phyloP scores from a whole-genome alignment of 257 asterid genomes.

The Nicotiana paniculata region DNA sequence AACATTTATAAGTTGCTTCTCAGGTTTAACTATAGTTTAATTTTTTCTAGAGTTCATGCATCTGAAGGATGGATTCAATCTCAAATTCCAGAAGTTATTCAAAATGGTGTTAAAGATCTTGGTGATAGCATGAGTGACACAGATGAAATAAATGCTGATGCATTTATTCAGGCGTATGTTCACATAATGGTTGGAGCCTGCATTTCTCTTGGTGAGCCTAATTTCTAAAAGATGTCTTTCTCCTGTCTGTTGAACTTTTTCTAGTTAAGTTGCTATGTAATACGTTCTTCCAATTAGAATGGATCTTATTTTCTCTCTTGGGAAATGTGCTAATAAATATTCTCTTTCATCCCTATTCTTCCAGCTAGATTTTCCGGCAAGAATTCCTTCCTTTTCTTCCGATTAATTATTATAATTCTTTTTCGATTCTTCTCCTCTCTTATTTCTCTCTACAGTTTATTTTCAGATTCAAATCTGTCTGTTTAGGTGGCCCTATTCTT shows the following conservation, averaged over 20 bases:
- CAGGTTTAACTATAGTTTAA: background rate
- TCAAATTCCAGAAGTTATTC: conserved; percentile 76
- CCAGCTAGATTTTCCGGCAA: too few species aligned
- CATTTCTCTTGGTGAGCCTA: conserved; percentile 66
- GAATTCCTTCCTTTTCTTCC: too few species aligned
- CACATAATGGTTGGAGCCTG: conserved; percentile 89
- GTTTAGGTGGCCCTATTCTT: too few species aligned
- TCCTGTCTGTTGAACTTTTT: background rate
- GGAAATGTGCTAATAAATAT: too few species aligned
- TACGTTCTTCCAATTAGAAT: background rate
- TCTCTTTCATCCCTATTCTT: too few species aligned
- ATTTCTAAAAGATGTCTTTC: background rate
- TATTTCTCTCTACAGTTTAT: too few species aligned
- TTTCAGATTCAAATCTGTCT: too few species aligned
- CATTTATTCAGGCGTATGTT: conserved; percentile 79
- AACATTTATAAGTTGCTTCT: background rate
- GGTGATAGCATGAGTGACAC: conserved; percentile 58
- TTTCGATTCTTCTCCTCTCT: too few species aligned
- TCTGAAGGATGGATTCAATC: conserved; percentile 89
- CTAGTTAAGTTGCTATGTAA: background rate
- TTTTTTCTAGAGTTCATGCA: conserved; percentile 52
- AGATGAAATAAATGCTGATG: conserved; percentile 71
- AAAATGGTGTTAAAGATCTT: conserved; percentile 48
- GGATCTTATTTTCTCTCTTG: too few species aligned
- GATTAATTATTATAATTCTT: too few species aligned